Evolutionary conservation across 352 stramenopile species (phyloP).

Genomic region (Phytopythium cucurbitacearum): DNA sequence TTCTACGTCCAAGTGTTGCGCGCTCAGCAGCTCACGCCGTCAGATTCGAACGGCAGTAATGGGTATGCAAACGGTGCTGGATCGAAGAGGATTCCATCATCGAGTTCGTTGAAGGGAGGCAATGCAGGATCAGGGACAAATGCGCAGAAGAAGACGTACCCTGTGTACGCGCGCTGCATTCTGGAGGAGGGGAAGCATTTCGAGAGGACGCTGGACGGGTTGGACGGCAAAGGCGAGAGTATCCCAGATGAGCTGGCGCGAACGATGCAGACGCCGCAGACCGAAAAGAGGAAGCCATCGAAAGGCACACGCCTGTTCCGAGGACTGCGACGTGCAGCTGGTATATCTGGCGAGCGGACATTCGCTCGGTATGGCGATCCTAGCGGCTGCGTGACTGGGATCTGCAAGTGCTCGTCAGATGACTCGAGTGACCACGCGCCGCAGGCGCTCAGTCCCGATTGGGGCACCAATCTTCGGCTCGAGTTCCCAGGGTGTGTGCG

Average conservation of each 20-base stretch:
- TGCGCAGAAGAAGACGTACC: slow-evolving; percentile 43
- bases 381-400: slow-evolving; percentile 74
- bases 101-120: not conserved
- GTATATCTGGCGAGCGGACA: slow-evolving; percentile 67
- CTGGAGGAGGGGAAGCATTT: slow-evolving; percentile 73
- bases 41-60: slow-evolving; percentile 17
- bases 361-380: slow-evolving; percentile 65
- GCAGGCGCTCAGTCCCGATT: slow-evolving; percentile 44
- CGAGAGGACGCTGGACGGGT: slow-evolving; percentile 66
- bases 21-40: slow-evolving; percentile 54
- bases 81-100: not conserved
- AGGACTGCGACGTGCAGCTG: slow-evolving; percentile 65
- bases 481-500: slow-evolving; percentile 72
- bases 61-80: slow-evolving; percentile 6
- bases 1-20: slow-evolving; percentile 83
- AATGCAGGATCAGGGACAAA: not conserved
- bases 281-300: slow-evolving; percentile 46
- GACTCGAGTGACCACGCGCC: not conserved
- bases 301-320: slow-evolving; percentile 68
- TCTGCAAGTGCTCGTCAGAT: slow-evolving; percentile 45
- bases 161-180: slow-evolving; percentile 73
- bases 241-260: slow-evolving; percentile 18
- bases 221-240: slow-evolving; percentile 34
- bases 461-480: slow-evolving; percentile 69
- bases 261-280: slow-evolving; percentile 10